Conservation (phyloP, 371 early-diverging fungal genomes). For the Rhizopus microsporus region DNA sequence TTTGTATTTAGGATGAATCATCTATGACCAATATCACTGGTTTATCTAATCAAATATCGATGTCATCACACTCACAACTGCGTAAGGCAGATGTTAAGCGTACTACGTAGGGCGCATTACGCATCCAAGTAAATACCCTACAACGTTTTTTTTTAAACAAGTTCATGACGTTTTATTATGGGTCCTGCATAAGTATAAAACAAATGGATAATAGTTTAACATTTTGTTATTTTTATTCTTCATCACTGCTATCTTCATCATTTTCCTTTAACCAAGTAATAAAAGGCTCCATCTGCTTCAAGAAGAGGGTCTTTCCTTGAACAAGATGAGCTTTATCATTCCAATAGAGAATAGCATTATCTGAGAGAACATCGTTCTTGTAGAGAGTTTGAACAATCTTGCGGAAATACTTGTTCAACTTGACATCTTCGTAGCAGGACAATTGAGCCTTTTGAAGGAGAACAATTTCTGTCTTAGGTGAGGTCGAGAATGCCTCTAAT, state of each 20-base stretch:
- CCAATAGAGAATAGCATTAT: conserved; percentile 92
- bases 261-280: conserved; percentile 80
- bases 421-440: conserved; percentile 87
- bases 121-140: too few relatives aligned
- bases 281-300: conserved; percentile 91
- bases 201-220: too few relatives aligned
- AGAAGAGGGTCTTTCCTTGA: conserved; percentile 85
- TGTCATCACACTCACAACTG: too few relatives aligned
- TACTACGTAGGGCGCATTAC: too few relatives aligned
- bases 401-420: conserved; percentile 83
- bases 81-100: too few relatives aligned
- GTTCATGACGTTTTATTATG: too few relatives aligned
- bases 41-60: too few relatives aligned
- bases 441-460: conserved; percentile 83
- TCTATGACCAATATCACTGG: too few relatives aligned
- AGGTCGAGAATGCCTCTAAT: conserved; percentile 71
- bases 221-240: conserved; percentile 37
- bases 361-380: conserved; percentile 87
- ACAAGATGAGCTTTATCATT: conserved; percentile 85
- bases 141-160: too few relatives aligned
- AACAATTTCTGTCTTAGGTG: conserved; percentile 83
- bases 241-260: conserved; percentile 75
- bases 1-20: too few relatives aligned
- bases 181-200: too few relatives aligned
- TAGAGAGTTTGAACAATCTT: conserved; percentile 81